These are phyloP conservation scores for Inga leiocalycina DNA, from an alignment of 306 rosid genomes.

Conservation along the genomic window DNA sequence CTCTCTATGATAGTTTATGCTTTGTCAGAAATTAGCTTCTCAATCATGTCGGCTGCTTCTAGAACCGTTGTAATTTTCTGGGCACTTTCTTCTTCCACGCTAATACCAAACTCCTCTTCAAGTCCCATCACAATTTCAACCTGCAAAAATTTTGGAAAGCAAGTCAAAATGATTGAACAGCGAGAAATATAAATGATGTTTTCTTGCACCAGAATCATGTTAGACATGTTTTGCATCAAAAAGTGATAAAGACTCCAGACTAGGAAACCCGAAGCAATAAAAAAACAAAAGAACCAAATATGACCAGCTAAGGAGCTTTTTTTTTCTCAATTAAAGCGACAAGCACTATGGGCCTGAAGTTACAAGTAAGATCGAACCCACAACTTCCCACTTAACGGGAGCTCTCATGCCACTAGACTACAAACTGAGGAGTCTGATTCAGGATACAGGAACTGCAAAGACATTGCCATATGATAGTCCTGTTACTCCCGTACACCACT, in stretches of 20 bases:
- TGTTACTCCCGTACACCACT: background rate
- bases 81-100: constrained; percentile 77
- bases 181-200: background rate
- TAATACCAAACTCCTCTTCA: constrained; percentile 76
- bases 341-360: no score
- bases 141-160: constrained; percentile 35
- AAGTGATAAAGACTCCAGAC: constrained; percentile 14
- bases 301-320: background rate
- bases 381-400: no score
- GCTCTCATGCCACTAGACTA: no score
- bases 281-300: background rate
- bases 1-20: constrained; percentile 43
- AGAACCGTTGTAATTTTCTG: constrained; percentile 76
- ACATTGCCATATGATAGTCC: background rate
- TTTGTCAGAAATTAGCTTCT: constrained; percentile 48
- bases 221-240: constrained; percentile 7
- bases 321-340: no score
- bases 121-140: constrained; percentile 98
- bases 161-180: constrained; percentile 7
- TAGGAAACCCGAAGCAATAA: background rate
- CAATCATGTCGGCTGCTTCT: constrained; percentile 86
- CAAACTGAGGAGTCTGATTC: background rate
- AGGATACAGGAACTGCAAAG: constrained; percentile 4
- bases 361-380: no score
- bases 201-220: background rate